Base-by-base conservation (phyloP, 768 basidiomycete species). In the Calocybe indica region DNA sequence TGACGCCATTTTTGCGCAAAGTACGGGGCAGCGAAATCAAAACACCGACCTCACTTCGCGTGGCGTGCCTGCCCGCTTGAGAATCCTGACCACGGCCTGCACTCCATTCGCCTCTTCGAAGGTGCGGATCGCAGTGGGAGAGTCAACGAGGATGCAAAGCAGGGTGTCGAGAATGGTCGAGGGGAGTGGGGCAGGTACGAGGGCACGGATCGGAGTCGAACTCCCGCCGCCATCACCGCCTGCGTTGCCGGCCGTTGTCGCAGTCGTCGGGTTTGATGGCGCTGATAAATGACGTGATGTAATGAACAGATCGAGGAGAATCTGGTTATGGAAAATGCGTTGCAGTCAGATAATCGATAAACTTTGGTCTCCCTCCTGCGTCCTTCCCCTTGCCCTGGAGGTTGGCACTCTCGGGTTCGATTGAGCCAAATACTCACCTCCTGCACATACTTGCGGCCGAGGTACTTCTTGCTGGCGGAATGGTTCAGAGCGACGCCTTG, bases 91-190 rank as follows among this genome's bases (percentile, higher is more conserved):
- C 6, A 95, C 76, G 1, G 79, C 77, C 52, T 90, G 89, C 1
- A 92, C 76, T 1, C 94, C 94, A 46, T 74, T 78, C 29, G 74
- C 72, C 12, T 78, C 75, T 64, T 97, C 94, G 53, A 96, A 94
- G 0, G 69, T 72, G 15, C 94, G 81, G 10, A 93, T 65, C 5
- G 90, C 83, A 6, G 63, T 55, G 0, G 89, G 76, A 1, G 88
- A 82, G 62, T 97, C 94, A 10, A 95, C 94, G n/a, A 97, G 73
- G 30, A 92, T 74, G 54, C 89, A 92, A 12, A 93, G 71, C 5
- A 97, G 66, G 0, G 91, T 90, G 58, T 97, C 94, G 13, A 97
- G 71, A 6, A 89, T 71, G 7, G 76, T 70, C 2, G 88, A 86
- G 2, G 88, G 80, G n/a, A 94, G 73, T 47, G 78, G 71, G 8